These are phyloP conservation scores for Alternaria brassicicola DNA, from an alignment of 2,329 filamentous ascomycete species.

Conservation along the genomic window DNA sequence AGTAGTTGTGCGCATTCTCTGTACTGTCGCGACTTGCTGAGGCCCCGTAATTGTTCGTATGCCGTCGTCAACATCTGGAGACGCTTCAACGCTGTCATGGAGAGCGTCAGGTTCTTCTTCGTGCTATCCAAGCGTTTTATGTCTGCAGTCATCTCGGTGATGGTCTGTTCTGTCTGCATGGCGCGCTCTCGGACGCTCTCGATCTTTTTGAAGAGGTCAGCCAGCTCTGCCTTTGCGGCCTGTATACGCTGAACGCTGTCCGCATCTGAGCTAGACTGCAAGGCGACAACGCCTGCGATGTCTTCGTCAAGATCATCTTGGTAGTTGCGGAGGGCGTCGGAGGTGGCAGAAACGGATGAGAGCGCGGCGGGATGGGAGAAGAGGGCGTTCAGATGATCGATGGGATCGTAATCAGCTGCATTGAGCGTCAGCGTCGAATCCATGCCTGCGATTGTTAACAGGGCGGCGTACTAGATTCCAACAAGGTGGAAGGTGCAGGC, in stretches of 20 bases:
- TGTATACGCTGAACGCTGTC: conserved; percentile 92
- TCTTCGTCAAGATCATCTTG: conserved; percentile 82
- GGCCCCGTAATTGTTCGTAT: conserved; percentile 89
- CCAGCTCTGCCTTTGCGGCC: conserved; percentile 85
- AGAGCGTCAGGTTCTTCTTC: conserved; percentile 93
- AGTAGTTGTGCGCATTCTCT: conserved; percentile 91
- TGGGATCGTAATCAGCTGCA: conserved; percentile 86
- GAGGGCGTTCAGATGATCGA: conserved; percentile 89
- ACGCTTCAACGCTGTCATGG: conserved; percentile 96
- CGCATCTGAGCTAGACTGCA: conserved; percentile 83
- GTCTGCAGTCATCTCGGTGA: conserved; percentile 98
- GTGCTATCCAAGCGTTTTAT: conserved; percentile 97
- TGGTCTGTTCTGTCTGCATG: conserved; percentile 90
- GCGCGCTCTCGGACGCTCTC: conserved; percentile 89
- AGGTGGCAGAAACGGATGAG: conserved; percentile 74
- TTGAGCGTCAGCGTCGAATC: conserved; percentile 30
- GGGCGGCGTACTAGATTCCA: conserved; percentile 47
- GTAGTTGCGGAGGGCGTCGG: conserved; percentile 73
- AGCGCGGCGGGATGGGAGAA: conserved; percentile 90
- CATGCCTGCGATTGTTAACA: conserved; percentile 14
- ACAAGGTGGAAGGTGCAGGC: conserved; percentile 45
- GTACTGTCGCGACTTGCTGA: conserved; percentile 88
- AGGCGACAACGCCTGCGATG: conserved; percentile 72
- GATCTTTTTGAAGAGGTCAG: conserved; percentile 90
- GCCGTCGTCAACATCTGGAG: conserved; percentile 98